Evolutionary conservation across 106 monocot species (phyloP).

Genomic region (Dioscorea zingiberensis): DNA sequence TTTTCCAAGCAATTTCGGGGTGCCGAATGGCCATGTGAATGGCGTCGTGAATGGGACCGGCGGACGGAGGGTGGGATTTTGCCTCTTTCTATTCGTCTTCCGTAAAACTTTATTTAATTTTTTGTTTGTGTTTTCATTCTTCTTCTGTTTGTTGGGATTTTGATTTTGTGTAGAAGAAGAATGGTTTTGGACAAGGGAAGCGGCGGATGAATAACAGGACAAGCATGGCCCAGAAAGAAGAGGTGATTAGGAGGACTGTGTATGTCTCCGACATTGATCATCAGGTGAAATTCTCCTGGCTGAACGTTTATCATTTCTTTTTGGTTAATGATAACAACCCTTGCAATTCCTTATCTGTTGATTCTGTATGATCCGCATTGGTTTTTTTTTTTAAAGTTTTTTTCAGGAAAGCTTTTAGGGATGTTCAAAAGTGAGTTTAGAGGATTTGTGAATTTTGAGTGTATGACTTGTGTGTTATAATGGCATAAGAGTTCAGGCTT

Average conservation of each 20-base stretch:
- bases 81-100: background rate
- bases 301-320: background rate
- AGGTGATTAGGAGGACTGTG: conserved; percentile 15
- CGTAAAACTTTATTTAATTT: background rate
- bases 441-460: too few species aligned
- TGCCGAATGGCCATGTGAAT: background rate
- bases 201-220: conserved; percentile 17
- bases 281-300: background rate
- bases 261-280: conserved; percentile 21
- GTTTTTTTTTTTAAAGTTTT: too few species aligned
- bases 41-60: background rate
- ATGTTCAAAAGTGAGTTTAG: too few species aligned
- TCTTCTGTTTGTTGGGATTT: background rate
- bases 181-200: conserved; percentile 8
- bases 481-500: too few species aligned
- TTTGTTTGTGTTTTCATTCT: background rate
- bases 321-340: too few species aligned
- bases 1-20: background rate
- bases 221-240: conserved; percentile 13
- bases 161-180: conserved; percentile 1
- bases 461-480: too few species aligned
- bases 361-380: too few species aligned
- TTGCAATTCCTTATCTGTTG: too few species aligned
- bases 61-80: conserved; percentile 1
- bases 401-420: too few species aligned